Conservation (phyloP, 805 yeast genomes). For the Wickerhamiella azymoides region DNA sequence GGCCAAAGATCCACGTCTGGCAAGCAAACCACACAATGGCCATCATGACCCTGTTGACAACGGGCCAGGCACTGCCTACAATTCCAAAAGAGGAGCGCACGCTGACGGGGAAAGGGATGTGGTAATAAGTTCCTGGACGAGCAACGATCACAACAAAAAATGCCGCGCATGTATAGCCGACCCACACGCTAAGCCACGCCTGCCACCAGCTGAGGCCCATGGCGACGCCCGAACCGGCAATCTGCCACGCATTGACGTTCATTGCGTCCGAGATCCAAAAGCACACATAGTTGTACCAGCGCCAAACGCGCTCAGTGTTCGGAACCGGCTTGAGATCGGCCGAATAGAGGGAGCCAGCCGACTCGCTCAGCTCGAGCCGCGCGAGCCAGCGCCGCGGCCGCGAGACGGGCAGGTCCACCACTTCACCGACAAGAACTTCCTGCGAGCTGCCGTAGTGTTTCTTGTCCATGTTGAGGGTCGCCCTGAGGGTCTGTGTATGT, state of each 20-base stretch:
- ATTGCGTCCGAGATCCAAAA: slow-evolving; percentile 84
- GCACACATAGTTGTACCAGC: slow-evolving; percentile 61
- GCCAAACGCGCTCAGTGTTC: slow-evolving; percentile 59
- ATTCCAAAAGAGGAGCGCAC: slow-evolving; percentile 73
- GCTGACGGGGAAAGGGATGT: slow-evolving; percentile 69
- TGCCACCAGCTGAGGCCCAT: slow-evolving; percentile 80
- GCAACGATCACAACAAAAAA: slow-evolving; percentile 52
- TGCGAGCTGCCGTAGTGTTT: neutral
- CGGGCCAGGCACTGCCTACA: slow-evolving; percentile 78
- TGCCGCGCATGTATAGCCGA: slow-evolving; percentile 61
- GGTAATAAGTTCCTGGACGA: slow-evolving; percentile 65
- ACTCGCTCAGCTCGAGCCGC: neutral
- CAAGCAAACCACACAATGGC: slow-evolving; percentile 78
- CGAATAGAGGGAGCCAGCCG: slow-evolving; percentile 41
- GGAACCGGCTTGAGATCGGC: slow-evolving; percentile 72
- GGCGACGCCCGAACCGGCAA: slow-evolving; percentile 67
- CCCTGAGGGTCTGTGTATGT: neutral
- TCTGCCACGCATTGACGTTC: slow-evolving; percentile 80
- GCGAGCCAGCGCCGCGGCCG: neutral
- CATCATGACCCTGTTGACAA: slow-evolving; percentile 73
- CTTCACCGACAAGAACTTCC: neutral
- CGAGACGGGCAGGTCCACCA: neutral
- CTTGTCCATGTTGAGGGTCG: neutral
- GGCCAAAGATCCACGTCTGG: slow-evolving; percentile 70
- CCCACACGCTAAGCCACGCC: slow-evolving; percentile 74